phyloP scores from a whole-genome alignment of 1,139 yeast species.

The Wickerhamomyces sp. region DNA sequence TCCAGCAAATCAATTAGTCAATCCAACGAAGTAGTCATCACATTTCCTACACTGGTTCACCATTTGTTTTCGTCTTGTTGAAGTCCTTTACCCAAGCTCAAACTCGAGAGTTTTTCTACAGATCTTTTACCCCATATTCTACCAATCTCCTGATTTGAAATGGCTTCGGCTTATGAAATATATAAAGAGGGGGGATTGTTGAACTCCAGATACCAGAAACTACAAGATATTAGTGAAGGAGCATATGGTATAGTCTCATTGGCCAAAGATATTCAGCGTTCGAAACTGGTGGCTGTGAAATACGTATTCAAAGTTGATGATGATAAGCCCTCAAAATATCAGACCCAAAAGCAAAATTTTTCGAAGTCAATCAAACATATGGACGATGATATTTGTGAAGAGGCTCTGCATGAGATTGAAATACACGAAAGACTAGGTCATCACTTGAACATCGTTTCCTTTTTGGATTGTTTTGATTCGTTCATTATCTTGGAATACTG shows the following conservation, averaged over 20 bases:
- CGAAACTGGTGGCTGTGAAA: constrained; percentile 74
- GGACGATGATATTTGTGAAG: constrained; percentile 42
- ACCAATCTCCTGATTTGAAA: not conserved
- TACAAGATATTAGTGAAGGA: constrained; percentile 84
- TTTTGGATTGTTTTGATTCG: constrained; percentile 75
- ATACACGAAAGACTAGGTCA: constrained; percentile 66
- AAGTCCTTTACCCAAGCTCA: too few species aligned
- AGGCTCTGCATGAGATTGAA: constrained; percentile 74
- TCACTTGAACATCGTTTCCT: constrained; percentile 50
- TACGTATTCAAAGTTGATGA: constrained; percentile 48
- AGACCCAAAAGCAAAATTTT: constrained; percentile 18
- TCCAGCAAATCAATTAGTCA: too few species aligned
- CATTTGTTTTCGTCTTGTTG: too few species aligned
- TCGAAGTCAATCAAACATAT: constrained; percentile 27
- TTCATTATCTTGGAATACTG: constrained; percentile 85
- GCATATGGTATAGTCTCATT: constrained; percentile 89
- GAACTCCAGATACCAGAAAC: constrained; percentile 58
- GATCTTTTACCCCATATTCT: not conserved
- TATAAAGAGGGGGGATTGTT: constrained; percentile 63
- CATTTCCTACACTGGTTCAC: too few species aligned
- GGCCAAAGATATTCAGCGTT: constrained; percentile 62
- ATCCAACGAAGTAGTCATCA: too few species aligned
- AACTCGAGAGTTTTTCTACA: not conserved
- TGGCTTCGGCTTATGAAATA: constrained; percentile 29
- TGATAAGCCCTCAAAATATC: constrained; percentile 18